Conservation (phyloP, 331 rosid species). For the Spiraea crenata region DNA sequence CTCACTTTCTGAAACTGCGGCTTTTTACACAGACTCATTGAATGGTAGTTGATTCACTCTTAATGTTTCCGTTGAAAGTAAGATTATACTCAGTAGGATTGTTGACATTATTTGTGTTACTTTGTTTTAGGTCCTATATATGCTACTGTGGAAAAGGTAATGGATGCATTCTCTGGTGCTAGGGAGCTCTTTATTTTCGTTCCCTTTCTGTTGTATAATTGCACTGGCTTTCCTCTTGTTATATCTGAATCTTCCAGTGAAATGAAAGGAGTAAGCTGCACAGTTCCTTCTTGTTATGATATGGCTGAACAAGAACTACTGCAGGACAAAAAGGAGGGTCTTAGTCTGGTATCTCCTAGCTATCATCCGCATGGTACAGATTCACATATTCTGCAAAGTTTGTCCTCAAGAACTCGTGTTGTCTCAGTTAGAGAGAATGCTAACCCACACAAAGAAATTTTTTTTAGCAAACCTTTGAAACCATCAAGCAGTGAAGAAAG, state of each 20-base stretch:
- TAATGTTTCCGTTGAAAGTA: constrained; percentile 13
- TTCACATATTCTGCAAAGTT: constrained; percentile 28
- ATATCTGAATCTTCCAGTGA: constrained; percentile 56
- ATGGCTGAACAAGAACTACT: constrained; percentile 41
- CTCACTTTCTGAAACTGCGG: constrained; percentile 59
- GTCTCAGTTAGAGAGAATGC: constrained; percentile 54
- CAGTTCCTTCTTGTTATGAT: constrained; percentile 66
- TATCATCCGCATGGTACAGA: constrained; percentile 29
- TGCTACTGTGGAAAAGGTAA: constrained; percentile 73
- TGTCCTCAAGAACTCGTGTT: constrained; percentile 32
- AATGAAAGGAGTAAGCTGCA: constrained; percentile 42
- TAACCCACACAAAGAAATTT: constrained; percentile 28
- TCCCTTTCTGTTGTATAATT: constrained; percentile 85
- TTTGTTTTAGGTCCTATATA: constrained; percentile 54
- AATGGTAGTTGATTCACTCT: constrained; percentile 38
- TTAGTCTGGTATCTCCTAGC: constrained; percentile 48
- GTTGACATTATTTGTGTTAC: constrained; percentile 27
- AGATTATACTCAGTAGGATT: constrained; percentile 14
- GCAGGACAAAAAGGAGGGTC: constrained; percentile 54
- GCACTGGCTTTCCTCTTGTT: constrained; percentile 69
- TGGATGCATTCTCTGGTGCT: constrained; percentile 82
- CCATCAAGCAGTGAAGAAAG: constrained; percentile 33
- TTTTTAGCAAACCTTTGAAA: constrained; percentile 25
- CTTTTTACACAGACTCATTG: constrained; percentile 47
- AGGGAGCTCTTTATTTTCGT: constrained; percentile 73